phyloP scores from a whole-genome alignment of 73 alveolate species.

The Stentor coeruleus region DNA sequence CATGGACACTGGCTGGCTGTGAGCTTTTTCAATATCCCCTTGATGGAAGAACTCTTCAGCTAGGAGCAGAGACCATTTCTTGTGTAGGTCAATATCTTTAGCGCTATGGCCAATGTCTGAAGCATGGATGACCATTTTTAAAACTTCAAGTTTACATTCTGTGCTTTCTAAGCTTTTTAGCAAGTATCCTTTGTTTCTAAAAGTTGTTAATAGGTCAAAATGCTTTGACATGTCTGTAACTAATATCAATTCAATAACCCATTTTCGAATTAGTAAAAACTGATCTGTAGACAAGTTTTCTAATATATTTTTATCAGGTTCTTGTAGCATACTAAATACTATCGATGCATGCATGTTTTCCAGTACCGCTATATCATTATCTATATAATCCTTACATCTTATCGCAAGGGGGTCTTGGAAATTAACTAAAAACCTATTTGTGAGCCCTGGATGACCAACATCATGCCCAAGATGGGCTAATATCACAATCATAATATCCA shows the following conservation, averaged over 20 bases:
- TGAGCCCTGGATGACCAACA: slow-evolving; percentile 20
- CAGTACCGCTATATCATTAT: slow-evolving; percentile 38
- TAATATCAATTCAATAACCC: slow-evolving; percentile 33
- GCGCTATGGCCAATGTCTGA: slow-evolving; percentile 26
- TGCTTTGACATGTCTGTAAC: slow-evolving; percentile 42
- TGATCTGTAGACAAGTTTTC: slow-evolving; percentile 13
- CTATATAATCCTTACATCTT: neutral
- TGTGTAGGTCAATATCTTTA: neutral
- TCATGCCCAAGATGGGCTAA: neutral
- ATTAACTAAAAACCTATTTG: neutral
- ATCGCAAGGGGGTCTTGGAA: neutral
- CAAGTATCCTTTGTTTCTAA: neutral
- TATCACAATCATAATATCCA: neutral
- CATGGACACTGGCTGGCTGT: slow-evolving; percentile 2
- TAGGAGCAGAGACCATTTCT: slow-evolving; percentile 1
- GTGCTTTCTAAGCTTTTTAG: neutral
- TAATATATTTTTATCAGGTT: slow-evolving; percentile 26
- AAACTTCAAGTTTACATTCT: neutral
- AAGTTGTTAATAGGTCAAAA: slow-evolving; percentile 26
- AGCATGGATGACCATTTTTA: slow-evolving; percentile 5
- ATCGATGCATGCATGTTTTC: slow-evolving; percentile 38
- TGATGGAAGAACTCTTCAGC: slow-evolving; percentile 18
- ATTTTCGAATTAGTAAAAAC: slow-evolving; percentile 10
- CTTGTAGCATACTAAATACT: slow-evolving; percentile 26
- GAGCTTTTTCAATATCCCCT: slow-evolving; percentile 26